phyloP scores from a whole-genome alignment of 1,139 yeast genomes.

The Waltiozyma sp. region DNA sequence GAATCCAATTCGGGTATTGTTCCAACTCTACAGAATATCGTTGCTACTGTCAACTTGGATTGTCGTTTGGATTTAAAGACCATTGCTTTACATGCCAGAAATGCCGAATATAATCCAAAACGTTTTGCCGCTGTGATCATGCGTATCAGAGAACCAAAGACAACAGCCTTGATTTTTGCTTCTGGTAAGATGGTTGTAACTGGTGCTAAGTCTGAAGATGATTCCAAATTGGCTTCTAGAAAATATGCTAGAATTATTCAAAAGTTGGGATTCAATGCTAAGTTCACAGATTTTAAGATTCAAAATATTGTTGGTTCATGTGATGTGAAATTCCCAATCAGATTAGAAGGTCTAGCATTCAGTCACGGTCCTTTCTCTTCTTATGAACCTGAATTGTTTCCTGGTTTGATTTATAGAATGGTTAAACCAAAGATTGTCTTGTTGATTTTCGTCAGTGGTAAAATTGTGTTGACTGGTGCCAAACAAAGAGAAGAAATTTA shows the following conservation, averaged over 20 bases:
- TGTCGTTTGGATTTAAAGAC: slow-evolving; percentile 94
- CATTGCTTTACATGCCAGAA: slow-evolving; percentile 96
- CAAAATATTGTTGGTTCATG: slow-evolving; percentile 98
- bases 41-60: slow-evolving; percentile 94
- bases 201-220: slow-evolving; percentile 98
- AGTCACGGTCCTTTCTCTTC: slow-evolving; percentile 98
- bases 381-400: slow-evolving; percentile 96
- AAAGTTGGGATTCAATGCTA: slow-evolving; percentile 92
- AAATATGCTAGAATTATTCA: slow-evolving; percentile 97
- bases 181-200: slow-evolving; percentile 99
- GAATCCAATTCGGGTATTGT: slow-evolving; percentile 84
- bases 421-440: slow-evolving; percentile 96
- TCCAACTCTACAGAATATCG: slow-evolving; percentile 93
- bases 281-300: slow-evolving; percentile 92
- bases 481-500: slow-evolving; percentile 97
- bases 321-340: slow-evolving; percentile 95
- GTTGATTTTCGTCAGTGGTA: slow-evolving; percentile 92
- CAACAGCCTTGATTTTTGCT: slow-evolving; percentile 95
- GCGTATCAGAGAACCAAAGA: slow-evolving; percentile 98
- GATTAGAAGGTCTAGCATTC: slow-evolving; percentile 95
- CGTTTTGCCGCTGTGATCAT: slow-evolving; percentile 99
- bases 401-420: slow-evolving; percentile 98
- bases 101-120: slow-evolving; percentile 95
- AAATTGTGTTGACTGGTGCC: slow-evolving; percentile 97
- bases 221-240: slow-evolving; percentile 91